Conservation (phyloP, 2,329 filamentous ascomycete species). For the Ampelomyces quisqualis region DNA sequence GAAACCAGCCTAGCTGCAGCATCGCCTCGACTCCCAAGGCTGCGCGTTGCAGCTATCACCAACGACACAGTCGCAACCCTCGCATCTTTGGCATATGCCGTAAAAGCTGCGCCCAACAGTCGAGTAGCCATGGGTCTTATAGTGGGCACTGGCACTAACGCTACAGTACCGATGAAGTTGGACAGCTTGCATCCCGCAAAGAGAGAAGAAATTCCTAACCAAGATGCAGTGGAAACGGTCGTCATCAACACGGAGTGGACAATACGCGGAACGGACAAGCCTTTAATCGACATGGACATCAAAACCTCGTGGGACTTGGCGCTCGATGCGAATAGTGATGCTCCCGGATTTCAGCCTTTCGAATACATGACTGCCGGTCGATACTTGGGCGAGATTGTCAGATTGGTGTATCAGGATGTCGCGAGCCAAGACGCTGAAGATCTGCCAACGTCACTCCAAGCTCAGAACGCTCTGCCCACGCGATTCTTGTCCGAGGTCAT, state of each 20-base stretch:
- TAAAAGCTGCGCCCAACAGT: conserved; percentile 60
- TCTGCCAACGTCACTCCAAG: conserved; percentile 58
- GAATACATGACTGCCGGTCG: conserved; percentile 83
- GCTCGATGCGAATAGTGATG: conserved; percentile 66
- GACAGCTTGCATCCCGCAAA: conserved; percentile 65
- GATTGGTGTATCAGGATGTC: conserved; percentile 69
- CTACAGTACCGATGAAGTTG: conserved; percentile 71
- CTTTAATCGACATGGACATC: conserved; percentile 62
- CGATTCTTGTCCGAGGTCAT: conserved; percentile 71
- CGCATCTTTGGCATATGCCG: conserved; percentile 73
- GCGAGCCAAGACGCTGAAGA: conserved; percentile 29
- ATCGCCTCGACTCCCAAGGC: conserved; percentile 56
- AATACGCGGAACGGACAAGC: conserved; percentile 71
- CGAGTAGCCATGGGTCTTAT: conserved; percentile 78
- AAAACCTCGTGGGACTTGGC: conserved; percentile 70
- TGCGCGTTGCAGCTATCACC: conserved; percentile 73
- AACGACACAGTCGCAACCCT: conserved; percentile 81
- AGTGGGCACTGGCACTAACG: conserved; percentile 78
- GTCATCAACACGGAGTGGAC: conserved; percentile 85
- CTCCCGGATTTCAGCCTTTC: conserved; percentile 75
- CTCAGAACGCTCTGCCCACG: conserved; percentile 66
- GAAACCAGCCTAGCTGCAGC: conserved; percentile 31
- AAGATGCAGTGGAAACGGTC: conserved; percentile 58
- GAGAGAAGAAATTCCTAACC: conserved; percentile 42
- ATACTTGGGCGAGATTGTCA: conserved; percentile 74